phyloP scores from a whole-genome alignment of 805 yeast genomes.

The Blastobotrys peoriensis region DNA sequence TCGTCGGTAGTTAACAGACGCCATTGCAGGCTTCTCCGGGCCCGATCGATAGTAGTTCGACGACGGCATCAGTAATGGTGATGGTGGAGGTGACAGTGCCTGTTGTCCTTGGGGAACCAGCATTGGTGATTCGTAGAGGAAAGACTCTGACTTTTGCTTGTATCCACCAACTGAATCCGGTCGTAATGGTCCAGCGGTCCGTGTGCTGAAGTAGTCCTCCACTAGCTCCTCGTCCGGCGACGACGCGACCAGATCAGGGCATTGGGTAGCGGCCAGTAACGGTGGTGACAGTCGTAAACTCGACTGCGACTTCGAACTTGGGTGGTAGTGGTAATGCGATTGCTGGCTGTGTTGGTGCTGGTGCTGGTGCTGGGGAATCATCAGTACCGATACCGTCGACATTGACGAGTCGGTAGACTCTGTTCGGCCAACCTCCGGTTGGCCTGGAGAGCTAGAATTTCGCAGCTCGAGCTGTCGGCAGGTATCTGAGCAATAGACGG shows the following conservation, averaged over 20 bases:
- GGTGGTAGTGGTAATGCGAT: constrained; percentile 2
- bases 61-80: constrained; percentile 11
- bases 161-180: not conserved
- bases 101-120: constrained; percentile 6
- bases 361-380: too few relatives aligned
- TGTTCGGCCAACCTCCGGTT: too few relatives aligned
- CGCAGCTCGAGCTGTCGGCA: constrained; percentile 32
- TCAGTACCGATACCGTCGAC: too few relatives aligned
- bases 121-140: constrained; percentile 7
- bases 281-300: constrained; percentile 6
- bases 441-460: constrained; percentile 5
- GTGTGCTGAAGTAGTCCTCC: not conserved
- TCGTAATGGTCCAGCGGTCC: not conserved
- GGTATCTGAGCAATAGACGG: constrained; percentile 43
- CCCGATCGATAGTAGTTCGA: not conserved
- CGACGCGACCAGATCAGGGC: constrained; percentile 1
- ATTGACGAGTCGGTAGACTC: too few relatives aligned
- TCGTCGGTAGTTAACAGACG: constrained; percentile 4
- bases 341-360: not conserved
- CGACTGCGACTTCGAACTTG: too few relatives aligned
- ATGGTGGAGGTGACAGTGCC: constrained; percentile 7
- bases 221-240: not conserved
- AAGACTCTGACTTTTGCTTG: not conserved
- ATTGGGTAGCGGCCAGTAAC: not conserved
- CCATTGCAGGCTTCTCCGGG: not conserved